Evolutionary conservation across 192 early-diverging fungal genomes (phyloP).

Genomic region (Mortierella claussenii): DNA sequence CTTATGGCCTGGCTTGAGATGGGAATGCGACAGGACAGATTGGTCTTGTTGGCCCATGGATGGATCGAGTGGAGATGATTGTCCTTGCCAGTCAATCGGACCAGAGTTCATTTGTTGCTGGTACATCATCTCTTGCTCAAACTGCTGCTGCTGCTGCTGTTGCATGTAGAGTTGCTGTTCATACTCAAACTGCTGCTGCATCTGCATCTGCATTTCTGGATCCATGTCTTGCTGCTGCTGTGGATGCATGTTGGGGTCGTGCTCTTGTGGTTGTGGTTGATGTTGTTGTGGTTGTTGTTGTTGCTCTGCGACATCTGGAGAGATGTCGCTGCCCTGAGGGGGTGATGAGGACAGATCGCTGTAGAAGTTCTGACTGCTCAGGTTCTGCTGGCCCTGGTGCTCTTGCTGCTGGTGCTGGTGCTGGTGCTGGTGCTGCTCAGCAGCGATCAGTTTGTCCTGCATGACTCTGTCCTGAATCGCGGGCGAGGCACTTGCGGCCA

Average conservation of each 20-base stretch:
- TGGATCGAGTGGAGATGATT: slow-evolving; percentile 25
- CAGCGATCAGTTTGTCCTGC: slow-evolving; percentile 10
- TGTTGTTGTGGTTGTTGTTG: slow-evolving; percentile 5
- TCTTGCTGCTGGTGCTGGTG: slow-evolving; percentile 9
- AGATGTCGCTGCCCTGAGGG: too few relatives aligned
- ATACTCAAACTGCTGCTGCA: slow-evolving; percentile 37
- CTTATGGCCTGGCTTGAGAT: slow-evolving; percentile 68
- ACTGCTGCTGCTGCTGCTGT: slow-evolving; percentile 39
- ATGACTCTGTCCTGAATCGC: slow-evolving; percentile 14
- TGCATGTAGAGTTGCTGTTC: slow-evolving; percentile 31
- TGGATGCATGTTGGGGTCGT: too few relatives aligned
- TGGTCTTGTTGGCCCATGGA: slow-evolving; percentile 15
- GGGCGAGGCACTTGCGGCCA: slow-evolving; percentile 46
- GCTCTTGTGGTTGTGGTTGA: slow-evolving; percentile 8
- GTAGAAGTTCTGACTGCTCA: slow-evolving; percentile 5
- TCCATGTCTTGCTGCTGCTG: background rate
- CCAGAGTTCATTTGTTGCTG: slow-evolving; percentile 33
- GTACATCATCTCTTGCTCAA: slow-evolving; percentile 34
- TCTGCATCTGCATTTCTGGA: slow-evolving; percentile 18
- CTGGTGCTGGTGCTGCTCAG: background rate
- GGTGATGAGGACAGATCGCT: background rate
- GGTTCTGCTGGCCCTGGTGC: background rate
- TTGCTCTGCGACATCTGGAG: background rate
- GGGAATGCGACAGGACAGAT: slow-evolving; percentile 59
- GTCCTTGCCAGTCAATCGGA: slow-evolving; percentile 23